Evolutionary conservation across 352 stramenopile species (phyloP), one percentile per base, ranked within the genome.

Genomic region (Phytophthora megakarya): DNA sequence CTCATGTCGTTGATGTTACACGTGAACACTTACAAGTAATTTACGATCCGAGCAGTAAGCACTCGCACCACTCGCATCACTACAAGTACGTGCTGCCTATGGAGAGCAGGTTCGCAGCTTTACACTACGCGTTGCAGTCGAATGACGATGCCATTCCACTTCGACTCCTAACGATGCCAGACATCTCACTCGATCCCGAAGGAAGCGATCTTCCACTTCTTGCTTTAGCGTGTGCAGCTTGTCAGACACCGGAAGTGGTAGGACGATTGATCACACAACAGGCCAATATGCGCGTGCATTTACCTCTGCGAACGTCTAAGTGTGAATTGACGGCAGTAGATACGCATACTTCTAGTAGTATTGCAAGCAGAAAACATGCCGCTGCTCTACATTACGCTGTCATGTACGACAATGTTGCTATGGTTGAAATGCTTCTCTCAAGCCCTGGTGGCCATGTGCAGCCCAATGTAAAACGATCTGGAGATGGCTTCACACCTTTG

Each of bases 371-470:
- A 7, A 88, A 88, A 38, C 76, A 91, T 19, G 75, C 77, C 0
- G 60, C 80, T 0, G 78, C 82, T 3, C 64, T 92, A 18, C 82
- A 91, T 32, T 91, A 86, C 21, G 80, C 82, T 3, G 80, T 89
- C 22, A 74, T 88, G 33, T 88, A 90, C 30, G 80, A 88, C 42
- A 78, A 86, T 16, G 16, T 72, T 3, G 62, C 48, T 1, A 69
- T 89, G 13, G 76, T 80, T 5, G 51, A 61, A 6, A 59, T 66
- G 22, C 69, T 91, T 1, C 55, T 88, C 12, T 26, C 22, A 0
- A 68, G 49, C 10, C 49, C 65, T 13, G 65, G 70, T 1, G 43
- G 26, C 4, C 51, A 78, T 48, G 73, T 81, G 13, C 85, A 85
- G 30, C 78, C 86, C 4, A 84, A 89, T 38, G 82, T 91, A 1